Evolutionary conservation across 805 yeast genomes (phyloP).

Genomic region (Alloascoidea africana): DNA sequence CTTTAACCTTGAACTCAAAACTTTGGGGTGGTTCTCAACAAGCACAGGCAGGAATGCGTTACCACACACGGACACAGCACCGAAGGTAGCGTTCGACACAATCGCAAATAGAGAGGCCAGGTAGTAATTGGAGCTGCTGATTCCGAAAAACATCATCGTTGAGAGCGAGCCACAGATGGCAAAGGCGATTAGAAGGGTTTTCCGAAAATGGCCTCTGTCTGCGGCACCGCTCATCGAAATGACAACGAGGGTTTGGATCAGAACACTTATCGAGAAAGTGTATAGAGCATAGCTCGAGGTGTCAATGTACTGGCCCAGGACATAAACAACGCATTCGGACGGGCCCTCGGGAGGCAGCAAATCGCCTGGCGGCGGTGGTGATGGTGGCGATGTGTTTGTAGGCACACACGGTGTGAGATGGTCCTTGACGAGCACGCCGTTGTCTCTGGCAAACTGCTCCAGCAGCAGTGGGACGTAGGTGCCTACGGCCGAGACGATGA

Average conservation of each 20-base stretch:
- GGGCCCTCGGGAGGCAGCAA: constrained; percentile 11
- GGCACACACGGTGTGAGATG: constrained; percentile 37
- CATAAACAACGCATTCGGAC: constrained; percentile 32
- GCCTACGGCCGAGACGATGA: constrained; percentile 64
- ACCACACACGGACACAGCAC: constrained; percentile 69
- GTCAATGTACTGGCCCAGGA: constrained; percentile 36
- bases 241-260: constrained; percentile 57
- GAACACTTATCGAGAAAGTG: constrained; percentile 56
- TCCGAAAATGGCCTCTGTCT: constrained; percentile 47
- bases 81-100: constrained; percentile 53
- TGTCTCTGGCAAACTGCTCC: constrained; percentile 58
- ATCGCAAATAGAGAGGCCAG: constrained; percentile 41
- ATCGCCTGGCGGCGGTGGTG: constrained; percentile 18
- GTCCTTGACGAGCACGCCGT: constrained; percentile 50
- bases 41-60: constrained; percentile 56
- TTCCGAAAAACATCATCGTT: constrained; percentile 29
- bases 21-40: constrained; percentile 25
- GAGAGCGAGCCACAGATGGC: constrained; percentile 44
- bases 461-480: constrained; percentile 61
- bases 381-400: constrained; percentile 16
- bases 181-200: constrained; percentile 35
- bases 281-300: constrained; percentile 63
- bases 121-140: constrained; percentile 27
- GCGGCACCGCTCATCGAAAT: constrained; percentile 62
- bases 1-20: background rate